Conservation (phyloP, 108 stramenopile species). For the Pseudonitzschia delicatissima region DNA sequence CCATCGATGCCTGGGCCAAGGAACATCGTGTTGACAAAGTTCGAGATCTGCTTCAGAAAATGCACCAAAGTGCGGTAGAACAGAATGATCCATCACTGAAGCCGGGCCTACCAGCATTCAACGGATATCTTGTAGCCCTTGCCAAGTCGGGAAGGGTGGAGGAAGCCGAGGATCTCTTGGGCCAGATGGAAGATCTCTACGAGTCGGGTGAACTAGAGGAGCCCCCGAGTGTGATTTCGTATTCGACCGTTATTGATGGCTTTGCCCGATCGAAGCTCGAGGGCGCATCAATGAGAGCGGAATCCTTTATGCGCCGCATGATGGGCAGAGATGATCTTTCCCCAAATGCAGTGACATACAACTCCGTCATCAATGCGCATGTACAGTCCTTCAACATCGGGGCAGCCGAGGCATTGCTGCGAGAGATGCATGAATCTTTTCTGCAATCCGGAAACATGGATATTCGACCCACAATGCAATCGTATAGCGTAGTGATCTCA, state of each 20-base stretch:
- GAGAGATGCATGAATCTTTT: slow-evolving; percentile 32
- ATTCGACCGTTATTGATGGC: slow-evolving; percentile 65
- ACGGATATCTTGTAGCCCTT: slow-evolving; percentile 60
- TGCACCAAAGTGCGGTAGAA: slow-evolving; percentile 30
- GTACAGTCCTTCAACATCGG: slow-evolving; percentile 26
- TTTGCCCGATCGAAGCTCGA: slow-evolving; percentile 51
- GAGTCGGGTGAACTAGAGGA: slow-evolving; percentile 58
- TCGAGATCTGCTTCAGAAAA: slow-evolving; percentile 42
- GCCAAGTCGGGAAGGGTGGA: slow-evolving; percentile 50
- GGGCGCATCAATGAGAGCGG: slow-evolving; percentile 17
- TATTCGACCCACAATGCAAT: slow-evolving; percentile 29
- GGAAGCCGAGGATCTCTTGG: slow-evolving; percentile 37
- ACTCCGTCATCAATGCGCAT: slow-evolving; percentile 41
- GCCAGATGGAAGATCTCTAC: slow-evolving; percentile 67
- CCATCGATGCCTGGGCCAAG: slow-evolving; percentile 68
- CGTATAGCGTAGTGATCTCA: slow-evolving; percentile 27
- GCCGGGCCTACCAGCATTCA: slow-evolving; percentile 42
- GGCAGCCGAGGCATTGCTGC: slow-evolving; percentile 29
- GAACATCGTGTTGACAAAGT: slow-evolving; percentile 27
- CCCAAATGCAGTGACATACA: slow-evolving; percentile 36
- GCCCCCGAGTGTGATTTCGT: slow-evolving; percentile 67
- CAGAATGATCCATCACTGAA: slow-evolving; percentile 25
- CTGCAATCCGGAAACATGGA: slow-evolving; percentile 20
- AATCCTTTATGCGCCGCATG: slow-evolving; percentile 32
- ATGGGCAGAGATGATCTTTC: slow-evolving; percentile 12